Evolutionary conservation across 23 red algal genomes (phyloP).

Genomic region (Agarophyton chilense): DNA sequence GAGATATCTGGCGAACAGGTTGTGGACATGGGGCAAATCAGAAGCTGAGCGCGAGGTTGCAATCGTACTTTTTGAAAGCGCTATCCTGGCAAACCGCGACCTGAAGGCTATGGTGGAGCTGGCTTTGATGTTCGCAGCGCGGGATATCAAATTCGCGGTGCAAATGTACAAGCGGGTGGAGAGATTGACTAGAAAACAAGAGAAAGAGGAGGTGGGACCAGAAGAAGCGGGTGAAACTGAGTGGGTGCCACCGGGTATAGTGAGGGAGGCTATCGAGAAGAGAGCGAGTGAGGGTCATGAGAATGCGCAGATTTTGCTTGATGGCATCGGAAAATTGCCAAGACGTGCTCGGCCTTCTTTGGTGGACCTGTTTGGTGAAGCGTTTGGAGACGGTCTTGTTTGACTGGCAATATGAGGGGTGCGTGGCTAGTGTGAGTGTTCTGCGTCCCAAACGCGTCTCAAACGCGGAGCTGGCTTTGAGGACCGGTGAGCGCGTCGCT

Average conservation of each 20-base stretch:
- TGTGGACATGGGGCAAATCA: constrained; percentile 50
- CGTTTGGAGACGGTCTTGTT: background rate
- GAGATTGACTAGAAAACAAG: background rate
- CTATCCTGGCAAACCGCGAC: constrained; percentile 52
- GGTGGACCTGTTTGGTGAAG: background rate
- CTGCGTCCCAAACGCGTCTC: background rate
- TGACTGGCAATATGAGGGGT: background rate
- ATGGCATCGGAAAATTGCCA: background rate
- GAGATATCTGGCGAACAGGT: constrained; percentile 41
- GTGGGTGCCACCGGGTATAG: background rate
- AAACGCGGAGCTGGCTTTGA: background rate
- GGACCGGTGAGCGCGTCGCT: background rate
- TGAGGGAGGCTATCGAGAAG: background rate
- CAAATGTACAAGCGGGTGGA: constrained; percentile 4
- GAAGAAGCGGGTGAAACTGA: background rate
- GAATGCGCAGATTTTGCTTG: background rate
- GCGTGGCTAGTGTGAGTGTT: too few species aligned
- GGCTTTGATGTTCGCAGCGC: background rate
- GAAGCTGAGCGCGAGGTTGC: constrained; percentile 14
- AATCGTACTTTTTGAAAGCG: constrained; percentile 52
- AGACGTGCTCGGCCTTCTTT: too few species aligned
- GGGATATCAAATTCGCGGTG: constrained; percentile 27
- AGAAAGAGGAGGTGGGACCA: background rate
- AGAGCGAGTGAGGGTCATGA: background rate
- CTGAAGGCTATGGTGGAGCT: constrained; percentile 48